Base-by-base conservation (phyloP, 257 asterid species). In the Anisodus acutangulus region DNA sequence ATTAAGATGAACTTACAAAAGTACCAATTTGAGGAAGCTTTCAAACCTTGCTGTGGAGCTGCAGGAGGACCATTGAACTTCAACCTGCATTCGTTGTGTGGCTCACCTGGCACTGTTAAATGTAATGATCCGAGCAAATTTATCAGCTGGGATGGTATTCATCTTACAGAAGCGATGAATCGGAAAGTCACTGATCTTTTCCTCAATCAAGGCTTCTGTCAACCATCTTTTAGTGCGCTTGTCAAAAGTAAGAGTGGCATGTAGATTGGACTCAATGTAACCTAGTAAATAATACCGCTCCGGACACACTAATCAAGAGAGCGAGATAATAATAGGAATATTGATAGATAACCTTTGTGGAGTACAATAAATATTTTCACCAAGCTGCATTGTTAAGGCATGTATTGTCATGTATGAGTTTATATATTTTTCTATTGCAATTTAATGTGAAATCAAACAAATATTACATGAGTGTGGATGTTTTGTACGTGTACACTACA, bases 101-200 rank as follows among this genome's bases (percentile, higher is more conserved):
- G 90, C 41, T 82, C 92, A 17, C 59, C 85, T 0, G 80, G 82
- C 22, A 51, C 90, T 0, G 58, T 89, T 57, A 78, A 37, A 51
- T 91, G 93, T 79, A 79, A 70, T 49, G 81, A 91, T 83, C 86
- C 92, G 2, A 67, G 58, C 13, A 83, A 88, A 16, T 81, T 66
- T 80, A 86, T 89, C 17, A 88, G 76, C 78, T 89, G 90, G 90
- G 91, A 90, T 12, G 91, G 91, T 0, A 66, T 88, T 70, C 91
- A 88, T 83, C 89, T 88, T 66, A 88, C 92, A 2, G 91, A 87
- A 78, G 82, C 88, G 15, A 88, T 89, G 93, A 82, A 90, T 54
- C 55, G 63, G 82, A 85, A 90, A 51, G 47, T 89, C 17, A 57
- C 91, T 22, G 69, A 87, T 83, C 91, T 89, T 35, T 90, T 89